phyloP scores from a whole-genome alignment of 441 rosid species.

The Pelargonium citronellum region DNA sequence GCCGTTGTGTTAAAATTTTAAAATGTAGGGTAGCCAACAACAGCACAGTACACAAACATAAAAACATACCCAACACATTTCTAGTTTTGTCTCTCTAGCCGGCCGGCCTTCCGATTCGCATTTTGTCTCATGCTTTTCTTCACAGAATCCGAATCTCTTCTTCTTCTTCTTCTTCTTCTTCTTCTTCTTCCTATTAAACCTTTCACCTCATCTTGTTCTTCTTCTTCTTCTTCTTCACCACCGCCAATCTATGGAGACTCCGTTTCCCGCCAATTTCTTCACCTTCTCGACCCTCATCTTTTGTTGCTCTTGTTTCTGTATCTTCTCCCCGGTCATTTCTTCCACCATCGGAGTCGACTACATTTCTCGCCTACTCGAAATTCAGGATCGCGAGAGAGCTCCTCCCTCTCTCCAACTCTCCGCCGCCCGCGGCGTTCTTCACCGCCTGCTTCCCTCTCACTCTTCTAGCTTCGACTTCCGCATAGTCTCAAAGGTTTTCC shows the following conservation, averaged over 20 bases:
- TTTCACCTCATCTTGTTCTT: background rate
- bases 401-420: conserved; percentile 50
- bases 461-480: conserved; percentile 46
- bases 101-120: background rate
- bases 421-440: conserved; percentile 49
- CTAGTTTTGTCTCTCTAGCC: background rate
- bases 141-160: conserved; percentile 7
- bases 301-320: background rate
- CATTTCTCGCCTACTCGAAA: conserved; percentile 49
- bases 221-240: conserved; percentile 3
- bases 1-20: no score
- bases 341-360: conserved; percentile 57
- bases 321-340: conserved; percentile 23
- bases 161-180: background rate
- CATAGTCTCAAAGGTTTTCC: conserved; percentile 44
- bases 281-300: background rate
- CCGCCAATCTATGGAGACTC: background rate
- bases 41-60: background rate
- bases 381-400: conserved; percentile 60
- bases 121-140: conserved; percentile 5
- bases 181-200: background rate
- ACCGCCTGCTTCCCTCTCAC: conserved; percentile 55
- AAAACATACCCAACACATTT: background rate
- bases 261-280: background rate
- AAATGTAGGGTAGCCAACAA: no score